Evolutionary conservation across 2,329 filamentous ascomycete genomes (phyloP).

Genomic region (Hypoxylon sp.): DNA sequence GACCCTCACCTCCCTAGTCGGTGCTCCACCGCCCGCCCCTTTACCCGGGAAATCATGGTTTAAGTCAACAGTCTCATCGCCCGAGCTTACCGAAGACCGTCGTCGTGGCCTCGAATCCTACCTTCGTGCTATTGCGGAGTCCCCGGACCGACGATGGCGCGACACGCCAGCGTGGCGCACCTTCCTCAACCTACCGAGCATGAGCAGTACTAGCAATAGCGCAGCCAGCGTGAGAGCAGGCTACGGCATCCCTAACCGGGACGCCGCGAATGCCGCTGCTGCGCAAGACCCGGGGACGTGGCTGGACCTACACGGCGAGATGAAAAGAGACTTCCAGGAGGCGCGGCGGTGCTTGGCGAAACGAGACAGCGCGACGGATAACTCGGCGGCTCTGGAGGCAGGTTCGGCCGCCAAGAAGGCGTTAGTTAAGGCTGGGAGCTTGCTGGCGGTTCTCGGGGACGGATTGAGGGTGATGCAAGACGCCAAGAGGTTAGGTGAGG

Average conservation of each 20-base stretch:
- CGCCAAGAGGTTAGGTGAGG: slow-evolving; percentile 74
- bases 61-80: slow-evolving; percentile 77
- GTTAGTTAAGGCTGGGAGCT: slow-evolving; percentile 76
- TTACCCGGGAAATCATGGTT: slow-evolving; percentile 85
- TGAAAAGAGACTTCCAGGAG: slow-evolving; percentile 79
- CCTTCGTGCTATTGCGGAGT: slow-evolving; percentile 78
- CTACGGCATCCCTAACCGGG: slow-evolving; percentile 51
- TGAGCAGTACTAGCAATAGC: slow-evolving; percentile 63
- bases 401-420: slow-evolving; percentile 81
- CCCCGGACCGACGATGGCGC: slow-evolving; percentile 82
- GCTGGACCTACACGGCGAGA: slow-evolving; percentile 81
- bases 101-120: slow-evolving; percentile 78
- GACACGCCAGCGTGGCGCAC: slow-evolving; percentile 79
- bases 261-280: slow-evolving; percentile 58
- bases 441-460: slow-evolving; percentile 75
- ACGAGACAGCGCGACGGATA: slow-evolving; percentile 72
- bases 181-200: slow-evolving; percentile 79
- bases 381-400: slow-evolving; percentile 69
- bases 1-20: slow-evolving; percentile 71
- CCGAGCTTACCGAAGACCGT: slow-evolving; percentile 79
- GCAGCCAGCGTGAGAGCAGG: slow-evolving; percentile 64
- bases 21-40: slow-evolving; percentile 74
- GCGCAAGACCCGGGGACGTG: slow-evolving; percentile 77
- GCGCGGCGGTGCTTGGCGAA: slow-evolving; percentile 76
- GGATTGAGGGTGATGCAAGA: slow-evolving; percentile 73